Conservation (phyloP, 108 stramenopile genomes). For the Seminavis robusta region DNA sequence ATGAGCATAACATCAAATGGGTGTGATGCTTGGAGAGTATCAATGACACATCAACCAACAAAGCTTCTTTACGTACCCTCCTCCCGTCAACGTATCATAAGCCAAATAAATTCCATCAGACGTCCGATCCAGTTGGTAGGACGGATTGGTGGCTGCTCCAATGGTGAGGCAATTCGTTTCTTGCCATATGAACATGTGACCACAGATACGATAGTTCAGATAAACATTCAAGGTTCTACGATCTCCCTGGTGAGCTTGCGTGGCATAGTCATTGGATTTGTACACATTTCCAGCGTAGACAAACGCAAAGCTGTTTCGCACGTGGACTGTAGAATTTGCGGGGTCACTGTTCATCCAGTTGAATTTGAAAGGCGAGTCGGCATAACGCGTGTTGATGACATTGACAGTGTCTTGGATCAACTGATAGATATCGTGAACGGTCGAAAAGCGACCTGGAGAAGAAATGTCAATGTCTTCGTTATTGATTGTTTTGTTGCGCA, state of each 20-base stretch:
- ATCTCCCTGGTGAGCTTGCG: not conserved
- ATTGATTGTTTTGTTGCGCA: too few species aligned
- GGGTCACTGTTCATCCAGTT: not conserved
- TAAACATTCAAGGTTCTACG: not conserved
- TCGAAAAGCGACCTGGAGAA: conserved; percentile 1
- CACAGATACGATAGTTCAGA: not conserved
- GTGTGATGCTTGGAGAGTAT: not conserved
- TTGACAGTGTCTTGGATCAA: not conserved
- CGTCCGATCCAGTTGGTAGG: not conserved
- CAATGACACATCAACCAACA: not conserved
- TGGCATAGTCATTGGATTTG: conserved; percentile 1
- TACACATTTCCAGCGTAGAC: not conserved
- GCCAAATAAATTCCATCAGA: not conserved
- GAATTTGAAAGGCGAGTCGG: not conserved
- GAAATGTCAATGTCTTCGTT: too few species aligned
- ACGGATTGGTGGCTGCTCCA: not conserved
- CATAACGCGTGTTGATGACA: not conserved
- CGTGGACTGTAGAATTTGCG: not conserved
- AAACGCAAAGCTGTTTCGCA: not conserved
- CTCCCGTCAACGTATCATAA: not conserved
- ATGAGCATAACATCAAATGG: not conserved
- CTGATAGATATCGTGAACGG: not conserved
- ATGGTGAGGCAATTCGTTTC: not conserved
- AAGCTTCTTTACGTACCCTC: not conserved
- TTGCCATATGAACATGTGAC: not conserved